Evolutionary conservation across 495 filamentous ascomycete species (phyloP).

Genomic region (Aspergillus carlsbadensis): DNA sequence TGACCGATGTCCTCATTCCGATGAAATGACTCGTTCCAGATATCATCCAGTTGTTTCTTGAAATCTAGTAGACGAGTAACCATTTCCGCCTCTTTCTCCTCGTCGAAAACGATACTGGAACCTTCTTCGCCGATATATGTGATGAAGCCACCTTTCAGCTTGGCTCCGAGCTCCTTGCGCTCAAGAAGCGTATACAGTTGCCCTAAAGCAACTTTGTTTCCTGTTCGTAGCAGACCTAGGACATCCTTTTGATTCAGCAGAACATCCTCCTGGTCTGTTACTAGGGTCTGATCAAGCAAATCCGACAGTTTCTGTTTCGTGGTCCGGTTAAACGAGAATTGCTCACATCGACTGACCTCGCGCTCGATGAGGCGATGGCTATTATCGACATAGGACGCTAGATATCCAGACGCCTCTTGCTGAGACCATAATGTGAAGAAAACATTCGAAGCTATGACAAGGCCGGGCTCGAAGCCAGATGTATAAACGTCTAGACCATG

Average conservation of each 20-base stretch:
- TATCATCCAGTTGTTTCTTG: slow-evolving; percentile 74
- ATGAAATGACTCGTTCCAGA: slow-evolving; percentile 69
- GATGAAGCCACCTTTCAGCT: slow-evolving; percentile 70
- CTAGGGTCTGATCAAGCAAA: slow-evolving; percentile 64
- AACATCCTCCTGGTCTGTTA: slow-evolving; percentile 58
- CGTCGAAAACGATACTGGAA: slow-evolving; percentile 74
- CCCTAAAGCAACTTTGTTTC: slow-evolving; percentile 64
- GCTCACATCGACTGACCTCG: slow-evolving; percentile 72
- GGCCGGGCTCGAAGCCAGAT: slow-evolving; percentile 71
- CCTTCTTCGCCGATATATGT: slow-evolving; percentile 78
- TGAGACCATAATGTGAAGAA: slow-evolving; percentile 68
- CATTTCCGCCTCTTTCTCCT: slow-evolving; percentile 79
- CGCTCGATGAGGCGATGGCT: slow-evolving; percentile 63
- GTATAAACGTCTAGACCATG: slow-evolving; percentile 77
- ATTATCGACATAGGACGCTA: slow-evolving; percentile 69
- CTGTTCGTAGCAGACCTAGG: slow-evolving; percentile 63
- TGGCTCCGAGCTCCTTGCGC: slow-evolving; percentile 60
- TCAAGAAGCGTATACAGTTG: slow-evolving; percentile 75
- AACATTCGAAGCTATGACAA: slow-evolving; percentile 61
- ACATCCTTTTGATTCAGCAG: slow-evolving; percentile 64
- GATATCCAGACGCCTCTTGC: slow-evolving; percentile 52
- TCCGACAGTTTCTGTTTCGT: slow-evolving; percentile 75
- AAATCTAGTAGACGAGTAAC: slow-evolving; percentile 77
- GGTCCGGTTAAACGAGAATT: slow-evolving; percentile 74
- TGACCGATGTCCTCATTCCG: slow-evolving; percentile 72